These are phyloP conservation scores for Chalaropsis ovoidea DNA, from an alignment of 2,329 filamentous ascomycete genomes.

Conservation along the genomic window DNA sequence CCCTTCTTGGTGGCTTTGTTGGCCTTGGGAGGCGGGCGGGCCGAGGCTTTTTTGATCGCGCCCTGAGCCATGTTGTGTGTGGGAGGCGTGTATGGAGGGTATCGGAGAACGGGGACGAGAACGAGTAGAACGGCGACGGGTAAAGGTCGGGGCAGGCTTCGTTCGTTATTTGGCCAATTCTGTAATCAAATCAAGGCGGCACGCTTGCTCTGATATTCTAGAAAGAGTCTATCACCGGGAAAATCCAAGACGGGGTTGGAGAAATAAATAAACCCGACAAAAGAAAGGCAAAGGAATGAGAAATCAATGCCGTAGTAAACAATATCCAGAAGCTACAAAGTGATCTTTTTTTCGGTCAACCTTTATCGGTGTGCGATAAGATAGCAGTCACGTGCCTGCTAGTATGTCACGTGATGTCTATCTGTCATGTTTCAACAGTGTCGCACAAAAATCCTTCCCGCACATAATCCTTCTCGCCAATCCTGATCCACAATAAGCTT, in stretches of 20 bases:
- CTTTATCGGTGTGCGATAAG: conserved; percentile 12
- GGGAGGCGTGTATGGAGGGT: background rate
- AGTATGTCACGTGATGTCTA: background rate
- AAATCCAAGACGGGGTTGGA: too few species aligned
- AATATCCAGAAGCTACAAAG: background rate
- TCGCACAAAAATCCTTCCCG: background rate
- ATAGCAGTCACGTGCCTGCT: background rate
- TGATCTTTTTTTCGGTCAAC: background rate
- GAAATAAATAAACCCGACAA: background rate
- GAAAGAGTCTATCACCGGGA: background rate
- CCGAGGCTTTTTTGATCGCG: conserved; percentile 40
- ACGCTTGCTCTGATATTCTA: too few species aligned
- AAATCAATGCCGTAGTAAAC: background rate
- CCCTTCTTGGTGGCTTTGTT: conserved; percentile 31
- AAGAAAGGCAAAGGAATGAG: background rate
- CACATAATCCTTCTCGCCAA: background rate
- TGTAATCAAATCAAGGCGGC: too few species aligned
- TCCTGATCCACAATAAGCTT: background rate
- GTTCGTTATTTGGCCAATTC: too few species aligned
- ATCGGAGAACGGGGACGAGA: background rate
- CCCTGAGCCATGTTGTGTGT: conserved; percentile 45
- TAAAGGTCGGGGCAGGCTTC: background rate
- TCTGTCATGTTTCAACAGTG: too few species aligned
- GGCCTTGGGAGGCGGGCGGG: conserved; percentile 34
- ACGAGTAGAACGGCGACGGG: background rate